Evolutionary conservation across 495 filamentous ascomycete genomes (phyloP).

Genomic region (Talaromyces adpressus): DNA sequence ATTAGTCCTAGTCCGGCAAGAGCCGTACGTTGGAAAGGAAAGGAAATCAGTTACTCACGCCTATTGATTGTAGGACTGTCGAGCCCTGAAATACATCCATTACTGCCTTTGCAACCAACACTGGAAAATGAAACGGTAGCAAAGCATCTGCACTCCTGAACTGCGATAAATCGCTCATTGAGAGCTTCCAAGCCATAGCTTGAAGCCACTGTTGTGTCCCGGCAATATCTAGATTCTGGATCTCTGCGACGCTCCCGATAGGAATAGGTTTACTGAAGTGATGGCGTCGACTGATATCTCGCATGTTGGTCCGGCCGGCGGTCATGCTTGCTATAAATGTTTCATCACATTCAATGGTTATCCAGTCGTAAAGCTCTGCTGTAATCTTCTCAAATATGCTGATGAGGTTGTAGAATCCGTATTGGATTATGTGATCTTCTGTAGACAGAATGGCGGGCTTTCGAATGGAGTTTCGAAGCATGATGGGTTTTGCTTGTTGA

Average conservation of each 20-base stretch:
- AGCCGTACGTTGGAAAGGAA: neutral
- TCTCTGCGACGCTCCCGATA: slow-evolving; percentile 42
- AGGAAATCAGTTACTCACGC: neutral
- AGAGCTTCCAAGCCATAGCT: slow-evolving; percentile 54
- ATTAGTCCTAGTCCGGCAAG: neutral
- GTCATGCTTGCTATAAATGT: slow-evolving; percentile 28
- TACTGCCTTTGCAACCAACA: slow-evolving; percentile 48
- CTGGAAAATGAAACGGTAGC: slow-evolving; percentile 52
- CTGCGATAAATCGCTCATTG: slow-evolving; percentile 47
- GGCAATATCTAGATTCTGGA: slow-evolving; percentile 54
- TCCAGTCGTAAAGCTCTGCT: slow-evolving; percentile 35
- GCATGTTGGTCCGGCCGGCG: slow-evolving; percentile 8
- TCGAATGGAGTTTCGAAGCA: slow-evolving; percentile 42
- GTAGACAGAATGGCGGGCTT: slow-evolving; percentile 40
- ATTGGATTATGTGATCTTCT: slow-evolving; percentile 38
- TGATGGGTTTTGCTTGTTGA: slow-evolving; percentile 48
- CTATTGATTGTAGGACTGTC: slow-evolving; percentile 23
- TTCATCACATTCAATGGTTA: slow-evolving; percentile 33
- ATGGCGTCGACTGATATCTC: neutral
- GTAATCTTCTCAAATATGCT: slow-evolving; percentile 44
- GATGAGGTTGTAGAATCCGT: slow-evolving; percentile 49
- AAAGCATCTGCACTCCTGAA: slow-evolving; percentile 37
- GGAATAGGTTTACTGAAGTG: slow-evolving; percentile 29
- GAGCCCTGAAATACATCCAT: slow-evolving; percentile 42
- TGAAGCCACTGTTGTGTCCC: slow-evolving; percentile 59